Percentiles rank a stretch among this genome's conserved stretches.
phyloP scores from a whole-genome alignment of 805 yeast species.

The Torulaspora indica region DNA sequence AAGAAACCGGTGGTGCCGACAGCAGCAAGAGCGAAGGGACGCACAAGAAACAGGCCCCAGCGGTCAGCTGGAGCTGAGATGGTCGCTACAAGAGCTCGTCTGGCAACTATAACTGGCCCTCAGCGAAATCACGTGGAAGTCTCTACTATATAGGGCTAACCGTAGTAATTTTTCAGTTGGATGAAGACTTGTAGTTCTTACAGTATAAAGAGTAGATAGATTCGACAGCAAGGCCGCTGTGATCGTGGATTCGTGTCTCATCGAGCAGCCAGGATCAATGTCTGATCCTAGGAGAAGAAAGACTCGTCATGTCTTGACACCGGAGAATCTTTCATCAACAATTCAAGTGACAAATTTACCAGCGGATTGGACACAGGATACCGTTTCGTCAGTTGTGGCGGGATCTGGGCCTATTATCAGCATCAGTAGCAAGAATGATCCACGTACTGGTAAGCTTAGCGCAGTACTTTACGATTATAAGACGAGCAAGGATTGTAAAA shows the following conservation, averaged over 20 bases:
- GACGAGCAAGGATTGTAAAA: conserved; percentile 27
- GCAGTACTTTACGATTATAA: conserved; percentile 25
- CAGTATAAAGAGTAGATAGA: not conserved
- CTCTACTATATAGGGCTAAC: not conserved
- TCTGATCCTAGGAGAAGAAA: conserved; percentile 35
- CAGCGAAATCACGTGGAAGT: not conserved
- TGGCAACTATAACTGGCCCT: not conserved
- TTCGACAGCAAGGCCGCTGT: not conserved
- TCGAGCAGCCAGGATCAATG: conserved; percentile 6
- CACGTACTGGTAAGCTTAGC: conserved; percentile 47
- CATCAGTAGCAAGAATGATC: conserved; percentile 38
- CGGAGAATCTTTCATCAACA: conserved; percentile 30
- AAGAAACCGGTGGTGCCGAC: not conserved
- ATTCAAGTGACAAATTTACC: conserved; percentile 47
- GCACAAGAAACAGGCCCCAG: not conserved
- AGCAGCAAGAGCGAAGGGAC: not conserved
- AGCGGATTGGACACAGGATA: conserved; percentile 63
- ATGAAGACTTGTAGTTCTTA: not conserved
- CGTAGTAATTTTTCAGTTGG: conserved; percentile 2
- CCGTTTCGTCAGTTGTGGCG: conserved; percentile 58
- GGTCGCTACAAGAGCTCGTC: not conserved
- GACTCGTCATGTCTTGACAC: conserved; percentile 33
- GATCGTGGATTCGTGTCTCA: conserved; percentile 1
- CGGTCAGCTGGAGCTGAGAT: not conserved
- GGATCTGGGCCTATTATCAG: conserved; percentile 71